A percentile compares a stretch with the other conserved stretches of the same genome.
These are phyloP conservation scores for Chrysochromulina parva DNA, from an alignment of 78 protist genomes.

Conservation along the genomic window DNA sequence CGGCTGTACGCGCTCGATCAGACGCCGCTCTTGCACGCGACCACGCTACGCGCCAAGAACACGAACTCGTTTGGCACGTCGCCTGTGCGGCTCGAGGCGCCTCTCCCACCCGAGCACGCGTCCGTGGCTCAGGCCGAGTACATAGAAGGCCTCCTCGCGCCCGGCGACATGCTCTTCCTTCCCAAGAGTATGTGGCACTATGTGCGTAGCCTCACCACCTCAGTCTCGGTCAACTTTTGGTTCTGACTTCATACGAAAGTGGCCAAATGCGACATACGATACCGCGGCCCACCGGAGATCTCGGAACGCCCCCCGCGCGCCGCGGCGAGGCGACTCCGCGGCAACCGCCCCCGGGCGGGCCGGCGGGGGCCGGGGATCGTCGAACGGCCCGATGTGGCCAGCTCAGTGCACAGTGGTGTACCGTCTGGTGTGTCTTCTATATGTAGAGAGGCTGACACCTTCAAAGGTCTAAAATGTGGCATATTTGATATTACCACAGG, in stretches of 20 bases:
- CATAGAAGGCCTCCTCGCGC: slow-evolving; percentile 43
- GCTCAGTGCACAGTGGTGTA: no score
- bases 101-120: slow-evolving; percentile 21
- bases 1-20: slow-evolving; percentile 47
- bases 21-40: slow-evolving; percentile 30
- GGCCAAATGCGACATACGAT: no score
- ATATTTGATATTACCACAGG: no score
- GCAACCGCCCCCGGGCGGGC: no score
- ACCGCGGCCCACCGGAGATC: no score
- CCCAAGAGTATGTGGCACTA: slow-evolving; percentile 62
- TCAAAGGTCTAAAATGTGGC: no score
- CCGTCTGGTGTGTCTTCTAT: no score
- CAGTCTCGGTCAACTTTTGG: slow-evolving; percentile 52
- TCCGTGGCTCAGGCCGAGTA: slow-evolving; percentile 25
- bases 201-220: slow-evolving; percentile 52
- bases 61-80: neutral
- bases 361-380: no score
- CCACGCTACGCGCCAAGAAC: neutral
- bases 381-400: no score
- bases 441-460: no score
- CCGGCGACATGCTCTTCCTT: slow-evolving; percentile 68
- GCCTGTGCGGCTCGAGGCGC: slow-evolving; percentile 52
- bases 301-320: no score
- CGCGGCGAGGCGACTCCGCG: no score
- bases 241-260: neutral